These are phyloP conservation scores for Podosphaera xanthii DNA, from an alignment of 2,329 filamentous ascomycete species.

Conservation along the genomic window DNA sequence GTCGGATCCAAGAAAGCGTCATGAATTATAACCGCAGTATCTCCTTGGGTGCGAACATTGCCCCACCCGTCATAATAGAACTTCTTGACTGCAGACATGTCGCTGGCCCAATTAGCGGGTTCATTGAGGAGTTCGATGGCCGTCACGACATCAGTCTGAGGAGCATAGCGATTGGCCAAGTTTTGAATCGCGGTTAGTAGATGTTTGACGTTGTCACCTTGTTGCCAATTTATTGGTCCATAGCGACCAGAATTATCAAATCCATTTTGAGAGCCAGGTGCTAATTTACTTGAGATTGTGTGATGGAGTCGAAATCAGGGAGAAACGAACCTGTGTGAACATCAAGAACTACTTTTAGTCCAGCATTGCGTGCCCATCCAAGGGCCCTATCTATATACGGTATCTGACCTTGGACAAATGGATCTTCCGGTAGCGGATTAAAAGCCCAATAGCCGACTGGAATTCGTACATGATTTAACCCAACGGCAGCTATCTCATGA, in stretches of 20 bases:
- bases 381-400: slow-evolving; percentile 32
- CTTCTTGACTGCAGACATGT: slow-evolving; percentile 16
- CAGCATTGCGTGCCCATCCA: slow-evolving; percentile 31
- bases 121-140: slow-evolving; percentile 23
- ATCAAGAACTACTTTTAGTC: slow-evolving; percentile 43
- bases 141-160: slow-evolving; percentile 21
- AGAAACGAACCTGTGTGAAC: slow-evolving; percentile 34
- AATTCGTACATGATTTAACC: slow-evolving; percentile 40
- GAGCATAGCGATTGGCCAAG: slow-evolving; percentile 19
- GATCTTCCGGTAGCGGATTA: slow-evolving; percentile 27
- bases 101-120: slow-evolving; percentile 16
- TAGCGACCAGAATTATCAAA: slow-evolving; percentile 37
- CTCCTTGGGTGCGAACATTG: slow-evolving; percentile 20
- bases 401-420: slow-evolving; percentile 39
- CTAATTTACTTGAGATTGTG: slow-evolving; percentile 19
- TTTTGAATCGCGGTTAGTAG: slow-evolving; percentile 18
- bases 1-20: slow-evolving; percentile 31
- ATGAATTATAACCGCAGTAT: slow-evolving; percentile 30
- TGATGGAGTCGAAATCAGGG: not conserved
- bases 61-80: slow-evolving; percentile 30
- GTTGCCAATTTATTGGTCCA: slow-evolving; percentile 24
- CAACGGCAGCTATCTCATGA: slow-evolving; percentile 20
- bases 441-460: slow-evolving; percentile 45
- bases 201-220: slow-evolving; percentile 19
- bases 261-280: slow-evolving; percentile 32